Percentiles rank a stretch among this genome's conserved stretches.
These are phyloP conservation scores for Carex parvula DNA, from an alignment of 176 grass and related monocot genomes.

Conservation along the genomic window DNA sequence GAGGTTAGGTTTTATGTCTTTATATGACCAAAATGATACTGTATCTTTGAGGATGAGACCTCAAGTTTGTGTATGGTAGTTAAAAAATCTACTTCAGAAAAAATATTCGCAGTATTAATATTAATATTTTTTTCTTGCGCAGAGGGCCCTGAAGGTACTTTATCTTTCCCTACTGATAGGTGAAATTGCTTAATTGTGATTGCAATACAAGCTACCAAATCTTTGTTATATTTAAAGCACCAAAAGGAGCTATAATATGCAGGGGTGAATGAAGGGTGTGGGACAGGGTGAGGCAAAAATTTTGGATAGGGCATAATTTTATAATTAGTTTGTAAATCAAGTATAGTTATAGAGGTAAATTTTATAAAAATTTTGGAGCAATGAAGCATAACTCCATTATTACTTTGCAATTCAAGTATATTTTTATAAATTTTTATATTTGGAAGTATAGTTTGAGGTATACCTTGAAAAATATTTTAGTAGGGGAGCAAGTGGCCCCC, in stretches of 20 bases:
- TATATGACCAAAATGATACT: not conserved
- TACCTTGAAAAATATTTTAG: too few species aligned
- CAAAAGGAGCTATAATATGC: not conserved
- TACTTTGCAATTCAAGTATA: too few species aligned
- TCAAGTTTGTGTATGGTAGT: not conserved
- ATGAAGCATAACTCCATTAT: too few species aligned
- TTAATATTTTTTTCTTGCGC: conserved; percentile 39
- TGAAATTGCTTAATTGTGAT: not conserved
- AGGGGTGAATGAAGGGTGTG: too few species aligned
- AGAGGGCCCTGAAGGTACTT: conserved; percentile 86
- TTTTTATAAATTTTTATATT: too few species aligned
- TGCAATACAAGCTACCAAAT: not conserved
- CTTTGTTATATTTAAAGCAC: not conserved
- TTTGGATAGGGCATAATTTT: too few species aligned
- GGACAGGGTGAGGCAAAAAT: too few species aligned
- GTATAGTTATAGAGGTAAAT: too few species aligned
- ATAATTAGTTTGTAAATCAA: too few species aligned
- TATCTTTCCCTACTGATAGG: not conserved
- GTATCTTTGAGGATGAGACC: not conserved
- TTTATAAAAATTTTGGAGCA: too few species aligned
- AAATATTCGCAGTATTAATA: not conserved
- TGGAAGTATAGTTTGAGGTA: too few species aligned
- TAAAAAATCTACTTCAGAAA: not conserved
- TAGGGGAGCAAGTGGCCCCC: too few species aligned
- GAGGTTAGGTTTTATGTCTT: not conserved